A percentile compares a stretch with the other conserved stretches of the same genome.
Conservation (phyloP, 768 basidiomycete species). For the Pleurotus pulmonarius region DNA sequence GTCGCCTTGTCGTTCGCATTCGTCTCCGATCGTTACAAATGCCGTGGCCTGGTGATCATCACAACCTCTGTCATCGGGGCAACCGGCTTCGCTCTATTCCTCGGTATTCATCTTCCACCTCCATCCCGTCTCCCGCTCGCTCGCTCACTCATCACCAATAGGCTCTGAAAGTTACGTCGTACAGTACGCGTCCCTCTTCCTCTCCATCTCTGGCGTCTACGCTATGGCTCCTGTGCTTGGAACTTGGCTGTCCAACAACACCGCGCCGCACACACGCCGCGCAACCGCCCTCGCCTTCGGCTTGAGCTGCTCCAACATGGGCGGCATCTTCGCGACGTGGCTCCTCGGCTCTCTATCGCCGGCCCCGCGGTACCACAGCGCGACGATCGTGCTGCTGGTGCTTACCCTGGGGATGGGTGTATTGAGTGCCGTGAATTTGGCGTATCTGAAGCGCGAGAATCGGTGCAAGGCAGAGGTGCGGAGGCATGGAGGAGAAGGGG, state of each 20-base stretch:
- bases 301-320: conserved; percentile 54
- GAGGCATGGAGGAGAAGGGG: conserved; percentile 11
- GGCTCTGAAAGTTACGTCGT: conserved; percentile 32
- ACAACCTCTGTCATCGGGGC: conserved; percentile 37
- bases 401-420: conserved; percentile 36
- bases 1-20: conserved; percentile 25
- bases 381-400: conserved; percentile 39
- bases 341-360: conserved; percentile 38
- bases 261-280: conserved; percentile 51
- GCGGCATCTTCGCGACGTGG: conserved; percentile 42
- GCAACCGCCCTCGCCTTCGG: conserved; percentile 57
- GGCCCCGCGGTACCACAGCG: conserved; percentile 45
- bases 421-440: conserved; percentile 31
- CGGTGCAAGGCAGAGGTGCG: conserved; percentile 38
- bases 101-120: conserved; percentile 32
- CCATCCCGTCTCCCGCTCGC: not conserved
- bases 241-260: conserved; percentile 60
- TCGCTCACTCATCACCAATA: conserved; percentile 10
- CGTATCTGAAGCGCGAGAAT: conserved; percentile 40
- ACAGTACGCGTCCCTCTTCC: conserved; percentile 55
- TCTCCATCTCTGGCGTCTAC: conserved; percentile 51
- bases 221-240: conserved; percentile 45
- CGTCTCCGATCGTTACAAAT: conserved; percentile 49
- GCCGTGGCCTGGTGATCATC: conserved; percentile 44
- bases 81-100: conserved; percentile 55